Percentiles rank a stretch among this genome's conserved stretches.
phyloP scores from a whole-genome alignment of 768 basidiomycete species.

The Suillus variegatus region DNA sequence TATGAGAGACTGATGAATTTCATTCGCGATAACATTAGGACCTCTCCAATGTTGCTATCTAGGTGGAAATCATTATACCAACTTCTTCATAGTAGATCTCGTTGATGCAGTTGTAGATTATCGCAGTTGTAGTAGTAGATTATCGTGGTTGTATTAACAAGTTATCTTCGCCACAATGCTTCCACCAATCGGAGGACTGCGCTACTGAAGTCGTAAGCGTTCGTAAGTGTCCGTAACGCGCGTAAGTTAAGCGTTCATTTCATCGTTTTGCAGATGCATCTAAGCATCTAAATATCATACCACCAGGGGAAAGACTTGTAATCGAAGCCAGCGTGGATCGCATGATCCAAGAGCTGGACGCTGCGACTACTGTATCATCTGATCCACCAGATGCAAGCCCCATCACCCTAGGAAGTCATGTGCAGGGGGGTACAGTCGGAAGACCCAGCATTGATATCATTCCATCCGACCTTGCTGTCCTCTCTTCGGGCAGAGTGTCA shows the following conservation, averaged over 20 bases:
- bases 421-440: background rate
- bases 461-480: background rate
- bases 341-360: background rate
- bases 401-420: background rate
- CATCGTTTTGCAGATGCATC: too few relatives aligned
- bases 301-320: background rate
- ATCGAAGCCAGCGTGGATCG: background rate
- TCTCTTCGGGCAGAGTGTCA: background rate
- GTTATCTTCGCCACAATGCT: too few relatives aligned
- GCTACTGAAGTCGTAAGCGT: too few relatives aligned
- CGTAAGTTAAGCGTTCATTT: too few relatives aligned
- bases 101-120: too few relatives aligned
- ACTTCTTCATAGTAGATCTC: too few relatives aligned
- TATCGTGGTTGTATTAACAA: too few relatives aligned
- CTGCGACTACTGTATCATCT: background rate
- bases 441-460: background rate
- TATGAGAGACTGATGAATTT: background rate
- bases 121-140: too few relatives aligned
- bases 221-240: too few relatives aligned
- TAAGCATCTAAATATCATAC: background rate
- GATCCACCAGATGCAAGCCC: background rate
- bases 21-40: background rate
- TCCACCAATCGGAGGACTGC: too few relatives aligned
- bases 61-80: too few relatives aligned
- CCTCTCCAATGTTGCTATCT: too few relatives aligned